phyloP scores from a whole-genome alignment of 345 rosid genomes.

The Brassica rapa region DNA sequence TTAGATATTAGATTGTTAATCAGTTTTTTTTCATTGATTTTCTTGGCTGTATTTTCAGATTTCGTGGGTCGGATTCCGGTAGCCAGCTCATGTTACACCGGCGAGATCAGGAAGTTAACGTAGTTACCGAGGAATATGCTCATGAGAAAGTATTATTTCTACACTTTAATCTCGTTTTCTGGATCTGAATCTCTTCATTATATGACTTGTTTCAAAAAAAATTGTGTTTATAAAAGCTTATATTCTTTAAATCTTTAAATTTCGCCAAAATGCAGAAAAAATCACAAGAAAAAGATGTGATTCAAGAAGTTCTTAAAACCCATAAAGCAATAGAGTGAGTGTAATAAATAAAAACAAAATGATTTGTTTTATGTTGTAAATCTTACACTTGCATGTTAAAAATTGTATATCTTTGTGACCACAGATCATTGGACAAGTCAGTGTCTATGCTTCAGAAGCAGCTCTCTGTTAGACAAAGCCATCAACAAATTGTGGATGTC shows the following conservation, averaged over 20 bases:
- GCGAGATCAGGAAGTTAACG: conserved; percentile 60
- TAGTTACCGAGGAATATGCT: conserved; percentile 54
- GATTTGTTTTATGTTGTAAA: neutral
- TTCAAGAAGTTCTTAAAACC: conserved; percentile 68
- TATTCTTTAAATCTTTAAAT: neutral
- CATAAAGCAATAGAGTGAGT: conserved; percentile 90
- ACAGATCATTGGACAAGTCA: conserved; percentile 77
- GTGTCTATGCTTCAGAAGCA: conserved; percentile 79
- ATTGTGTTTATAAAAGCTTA: neutral
- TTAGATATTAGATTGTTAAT: neutral
- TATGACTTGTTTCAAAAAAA: neutral
- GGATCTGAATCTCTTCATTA: neutral
- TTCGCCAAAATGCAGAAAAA: conserved; percentile 24
- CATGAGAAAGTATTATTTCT: conserved; percentile 52
- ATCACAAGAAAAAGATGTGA: conserved; percentile 48
- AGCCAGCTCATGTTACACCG: conserved; percentile 55
- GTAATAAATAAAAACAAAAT: neutral
- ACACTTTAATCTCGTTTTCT: neutral
- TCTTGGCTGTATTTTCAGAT: conserved; percentile 10
- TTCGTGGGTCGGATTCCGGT: conserved; percentile 45
- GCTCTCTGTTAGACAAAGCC: conserved; percentile 57
- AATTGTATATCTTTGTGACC: conserved; percentile 5
- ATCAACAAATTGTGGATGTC: conserved; percentile 49
- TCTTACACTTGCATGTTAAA: conserved; percentile 1
- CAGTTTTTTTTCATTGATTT: neutral